Evolutionary conservation across 805 yeast species (phyloP).

Genomic region (Yamadazyma kitorensis): DNA sequence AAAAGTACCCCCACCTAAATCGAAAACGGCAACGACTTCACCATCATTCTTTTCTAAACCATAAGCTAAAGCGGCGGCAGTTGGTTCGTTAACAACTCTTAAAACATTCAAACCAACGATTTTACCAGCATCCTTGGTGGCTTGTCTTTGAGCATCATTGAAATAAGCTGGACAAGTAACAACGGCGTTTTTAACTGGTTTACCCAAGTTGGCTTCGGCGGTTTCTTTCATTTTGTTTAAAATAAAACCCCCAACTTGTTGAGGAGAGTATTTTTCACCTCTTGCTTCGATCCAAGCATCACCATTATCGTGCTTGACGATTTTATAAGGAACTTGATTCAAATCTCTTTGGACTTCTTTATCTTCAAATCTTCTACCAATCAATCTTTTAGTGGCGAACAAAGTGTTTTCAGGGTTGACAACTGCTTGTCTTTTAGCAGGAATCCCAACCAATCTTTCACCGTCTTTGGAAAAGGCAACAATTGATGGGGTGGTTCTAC

Average conservation of each 20-base stretch:
- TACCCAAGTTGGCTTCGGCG: constrained; percentile 89
- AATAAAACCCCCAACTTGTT: constrained; percentile 91
- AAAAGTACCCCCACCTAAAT: constrained; percentile 98
- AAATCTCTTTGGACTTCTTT: constrained; percentile 88
- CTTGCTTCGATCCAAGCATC: constrained; percentile 96
- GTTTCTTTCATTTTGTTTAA: constrained; percentile 98
- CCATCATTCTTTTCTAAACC: constrained; percentile 82
- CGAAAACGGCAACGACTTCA: constrained; percentile 92
- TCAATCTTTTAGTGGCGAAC: constrained; percentile 91
- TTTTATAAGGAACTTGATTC: constrained; percentile 84
- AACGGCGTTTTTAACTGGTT: constrained; percentile 83
- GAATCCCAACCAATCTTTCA: constrained; percentile 88
- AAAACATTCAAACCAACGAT: constrained; percentile 90
- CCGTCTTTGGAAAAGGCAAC: constrained; percentile 93
- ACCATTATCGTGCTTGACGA: constrained; percentile 85
- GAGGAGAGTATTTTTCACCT: constrained; percentile 87
- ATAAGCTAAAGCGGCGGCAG: constrained; percentile 93
- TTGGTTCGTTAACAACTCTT: constrained; percentile 88
- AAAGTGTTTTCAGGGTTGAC: constrained; percentile 92
- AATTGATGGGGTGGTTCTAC: constrained; percentile 84
- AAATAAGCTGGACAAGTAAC: constrained; percentile 90
- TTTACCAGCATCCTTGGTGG: constrained; percentile 96
- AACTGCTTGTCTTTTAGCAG: constrained; percentile 95
- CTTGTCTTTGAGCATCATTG: constrained; percentile 90
- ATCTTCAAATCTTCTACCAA: constrained; percentile 90